Evolutionary conservation across 139 green algal genomes (phyloP), one percentile per base, ranked within the genome.

Genomic region (Ostreobium quekettii): DNA sequence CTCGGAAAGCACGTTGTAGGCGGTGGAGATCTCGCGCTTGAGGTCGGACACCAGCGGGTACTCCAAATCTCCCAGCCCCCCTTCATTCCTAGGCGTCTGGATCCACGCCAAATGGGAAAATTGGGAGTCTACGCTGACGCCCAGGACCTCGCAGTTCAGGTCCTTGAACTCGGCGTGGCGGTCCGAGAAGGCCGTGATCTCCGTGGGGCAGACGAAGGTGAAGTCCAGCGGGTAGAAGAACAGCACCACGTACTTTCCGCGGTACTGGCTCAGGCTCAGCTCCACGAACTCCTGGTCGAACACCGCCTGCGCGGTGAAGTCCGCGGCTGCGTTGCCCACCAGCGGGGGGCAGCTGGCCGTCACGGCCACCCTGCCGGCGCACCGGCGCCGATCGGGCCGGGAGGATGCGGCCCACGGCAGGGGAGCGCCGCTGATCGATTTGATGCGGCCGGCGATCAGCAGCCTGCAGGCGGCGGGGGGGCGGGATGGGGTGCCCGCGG

Each of bases 161-260:
- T 74, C 75, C 47, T 78, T 77, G 80, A 99, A 99, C 79, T 98
- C 93, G 1, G 67, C 78, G 72, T 93, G 76, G 64, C 90, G 85
- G 73, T 99, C 93, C 35, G 82, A 93, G 85, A 99, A 99, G 48
- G 93, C 93, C 28, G 91, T 98, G 80, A 99, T 97, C 83, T 99
- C 93, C 6, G 92, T 98, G 26, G 93, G 92, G 85, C 89, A 90
- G 26, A 93, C 80, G 66, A 96, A 95, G 65, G 92, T 97, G 80
- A 97, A 97, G 76, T 97, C 91, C 58, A 97, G 78, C 11, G 91
- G 91, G 84, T 98, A 98, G 87, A 98, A 98, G 83, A 98, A 97
- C 1, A 98, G 85, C n/a, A 97, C 81, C 3, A 98, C 90, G 74
- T 98, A 98, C 84, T 98, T 96, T 76, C 90, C 85, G 74, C 83